Base-by-base conservation (phyloP, 192 early-diverging fungal genomes). In the Coemansia sp. region DNA sequence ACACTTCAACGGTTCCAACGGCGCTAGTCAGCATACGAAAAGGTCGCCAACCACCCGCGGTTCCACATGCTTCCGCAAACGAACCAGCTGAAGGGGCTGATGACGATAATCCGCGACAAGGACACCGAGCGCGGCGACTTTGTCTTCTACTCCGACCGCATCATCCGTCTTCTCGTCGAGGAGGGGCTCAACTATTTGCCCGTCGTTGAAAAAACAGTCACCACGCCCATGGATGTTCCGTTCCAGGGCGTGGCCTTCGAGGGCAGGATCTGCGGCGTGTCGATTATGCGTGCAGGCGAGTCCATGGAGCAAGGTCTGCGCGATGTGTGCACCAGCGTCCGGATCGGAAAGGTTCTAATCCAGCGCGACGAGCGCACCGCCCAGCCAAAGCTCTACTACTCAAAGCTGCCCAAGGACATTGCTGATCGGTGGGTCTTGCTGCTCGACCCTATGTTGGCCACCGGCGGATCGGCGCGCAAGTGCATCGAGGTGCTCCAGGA, bases 211-310 rank as follows among this genome's bases (percentile, higher is more conserved):
- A 93, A 91, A 73, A 74, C 75, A 9, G 88, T 97, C 49, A 76
- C 69, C 10, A 97, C 95, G 0, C 92, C 94, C 5, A 94, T 92
- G 52, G 90, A 88, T 25, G 73, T 78, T 38, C 73, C 87, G 20
- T 93, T 85, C 67, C 50, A 84, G 65, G 93, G 93, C 50, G 87
- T 93, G 19, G 86, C 80, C 29, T 93, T 93, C 64, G 80, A 89
- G 66, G 93, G 93, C 61, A 84, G 90, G 40, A 96, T 96, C 70
- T 96, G 94, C 78, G 94, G 94, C 32, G 91, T 96, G 5, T 94
- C 93, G 14, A 97, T 97, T 60, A 95, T 97, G 94, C 83, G 93
- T 25, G 95, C 95, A n/a, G 95, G 95, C 66, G 95, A 97, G 75
- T 87, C 92, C n/a, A 86, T 92, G 89, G 91, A 92, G 76, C 87